A percentile compares a stretch with the other conserved stretches of the same genome.
phyloP scores from a whole-genome alignment of 2,329 filamentous ascomycete genomes.

The Colletotrichum sp. region DNA sequence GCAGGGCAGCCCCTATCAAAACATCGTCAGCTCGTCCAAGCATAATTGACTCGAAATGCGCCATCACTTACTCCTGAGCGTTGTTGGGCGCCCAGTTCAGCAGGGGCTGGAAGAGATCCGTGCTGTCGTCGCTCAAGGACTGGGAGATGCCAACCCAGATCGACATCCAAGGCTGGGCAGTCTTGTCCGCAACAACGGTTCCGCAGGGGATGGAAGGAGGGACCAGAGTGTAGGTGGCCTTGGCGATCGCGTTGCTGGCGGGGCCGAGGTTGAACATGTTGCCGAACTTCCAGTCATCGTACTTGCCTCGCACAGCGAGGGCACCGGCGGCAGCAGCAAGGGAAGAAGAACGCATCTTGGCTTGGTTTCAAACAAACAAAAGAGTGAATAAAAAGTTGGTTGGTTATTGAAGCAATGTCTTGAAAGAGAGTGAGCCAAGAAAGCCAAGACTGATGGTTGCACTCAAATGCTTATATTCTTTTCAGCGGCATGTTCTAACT shows the following conservation, averaged over 20 bases:
- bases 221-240: background rate
- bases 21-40: background rate
- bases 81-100: background rate
- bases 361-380: background rate
- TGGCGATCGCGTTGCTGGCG: background rate
- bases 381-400: background rate
- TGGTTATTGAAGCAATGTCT: background rate
- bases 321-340: background rate
- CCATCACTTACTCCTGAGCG: background rate
- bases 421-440: background rate
- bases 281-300: constrained; percentile 5
- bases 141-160: constrained; percentile 8
- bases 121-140: background rate
- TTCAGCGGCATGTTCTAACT: background rate
- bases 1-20: background rate
- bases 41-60: accelerated
- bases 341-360: background rate
- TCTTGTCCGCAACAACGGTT: background rate
- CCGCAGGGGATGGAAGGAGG: background rate
- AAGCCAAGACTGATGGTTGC: background rate
- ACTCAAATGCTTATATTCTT: background rate
- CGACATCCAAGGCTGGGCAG: background rate
- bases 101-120: background rate
- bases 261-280: constrained; percentile 2
- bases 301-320: background rate